Conservation (phyloP, 2,329 filamentous ascomycete genomes). For the Botrytis elliptica region DNA sequence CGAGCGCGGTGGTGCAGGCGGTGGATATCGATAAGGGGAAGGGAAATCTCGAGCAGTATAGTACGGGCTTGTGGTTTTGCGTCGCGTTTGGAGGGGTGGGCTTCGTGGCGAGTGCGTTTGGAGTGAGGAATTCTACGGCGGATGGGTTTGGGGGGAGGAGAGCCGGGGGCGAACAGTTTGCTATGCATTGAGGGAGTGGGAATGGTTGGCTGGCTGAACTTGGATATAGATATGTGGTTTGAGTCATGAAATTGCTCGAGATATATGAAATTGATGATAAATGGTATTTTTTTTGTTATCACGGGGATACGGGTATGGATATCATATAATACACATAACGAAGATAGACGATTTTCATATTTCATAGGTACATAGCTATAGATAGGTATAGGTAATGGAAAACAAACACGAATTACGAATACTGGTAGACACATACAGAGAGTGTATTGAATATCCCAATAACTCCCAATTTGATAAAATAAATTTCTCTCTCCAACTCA, state of each 20-base stretch:
- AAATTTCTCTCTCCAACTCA: neutral
- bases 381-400: neutral
- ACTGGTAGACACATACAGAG: neutral
- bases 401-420: neutral
- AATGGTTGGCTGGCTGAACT: accelerated
- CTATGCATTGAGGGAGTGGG: neutral
- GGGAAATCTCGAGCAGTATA: slow-evolving; percentile 40
- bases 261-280: neutral
- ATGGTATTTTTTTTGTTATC: too few species aligned
- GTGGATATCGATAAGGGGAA: slow-evolving; percentile 43
- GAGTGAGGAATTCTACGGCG: slow-evolving; percentile 26
- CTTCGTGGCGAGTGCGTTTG: slow-evolving; percentile 33
- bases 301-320: neutral
- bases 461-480: neutral
- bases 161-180: neutral
- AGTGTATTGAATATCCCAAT: neutral
- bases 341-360: neutral
- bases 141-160: slow-evolving; percentile 12
- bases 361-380: neutral
- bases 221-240: neutral
- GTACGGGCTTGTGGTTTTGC: slow-evolving; percentile 45
- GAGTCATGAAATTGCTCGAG: neutral
- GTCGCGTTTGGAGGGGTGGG: slow-evolving; percentile 43
- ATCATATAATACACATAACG: neutral
- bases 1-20: slow-evolving; percentile 42